Evolutionary conservation across 2,329 filamentous ascomycete species (phyloP).

Genomic region (Colletotrichum sp.): DNA sequence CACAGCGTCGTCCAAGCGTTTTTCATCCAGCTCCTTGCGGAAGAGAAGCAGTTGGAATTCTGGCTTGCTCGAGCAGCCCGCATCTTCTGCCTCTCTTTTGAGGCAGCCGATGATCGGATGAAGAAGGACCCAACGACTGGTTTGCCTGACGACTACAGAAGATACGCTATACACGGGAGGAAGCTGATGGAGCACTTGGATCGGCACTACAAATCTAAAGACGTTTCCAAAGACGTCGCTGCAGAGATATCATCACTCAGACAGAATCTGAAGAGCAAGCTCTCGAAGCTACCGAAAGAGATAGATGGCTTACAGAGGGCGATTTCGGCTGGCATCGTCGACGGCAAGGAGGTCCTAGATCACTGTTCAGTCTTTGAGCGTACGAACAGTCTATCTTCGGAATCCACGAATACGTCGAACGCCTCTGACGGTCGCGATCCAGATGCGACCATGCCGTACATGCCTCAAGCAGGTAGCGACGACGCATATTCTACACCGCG

Average conservation of each 20-base stretch:
- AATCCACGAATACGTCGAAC: conserved; percentile 41
- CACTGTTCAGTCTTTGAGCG: conserved; percentile 56
- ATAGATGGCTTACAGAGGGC: conserved; percentile 48
- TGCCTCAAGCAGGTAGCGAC: conserved; percentile 33
- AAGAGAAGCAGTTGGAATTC: conserved; percentile 43
- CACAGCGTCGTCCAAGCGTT: conserved; percentile 60
- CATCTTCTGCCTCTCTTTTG: conserved; percentile 55
- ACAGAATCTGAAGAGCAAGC: conserved; percentile 35
- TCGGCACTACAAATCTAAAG: conserved; percentile 26
- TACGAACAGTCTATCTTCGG: conserved; percentile 50
- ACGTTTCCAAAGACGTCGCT: conserved; percentile 26
- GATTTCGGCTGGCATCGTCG: conserved; percentile 40
- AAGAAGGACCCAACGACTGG: conserved; percentile 39
- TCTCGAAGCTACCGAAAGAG: conserved; percentile 42
- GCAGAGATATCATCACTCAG: conserved; percentile 33
- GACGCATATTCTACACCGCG: conserved; percentile 22
- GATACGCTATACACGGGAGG: conserved; percentile 56
- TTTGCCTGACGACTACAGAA: conserved; percentile 56
- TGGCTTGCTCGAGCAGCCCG: conserved; percentile 55
- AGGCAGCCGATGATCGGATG: conserved; percentile 48
- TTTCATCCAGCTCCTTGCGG: conserved; percentile 50
- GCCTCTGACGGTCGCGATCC: conserved; percentile 25
- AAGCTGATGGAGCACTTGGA: conserved; percentile 48
- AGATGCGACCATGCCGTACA: conserved; percentile 31
- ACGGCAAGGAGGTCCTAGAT: conserved; percentile 34